Evolutionary conservation across 805 yeast species (phyloP).

Genomic region (Pichia eremophila): DNA sequence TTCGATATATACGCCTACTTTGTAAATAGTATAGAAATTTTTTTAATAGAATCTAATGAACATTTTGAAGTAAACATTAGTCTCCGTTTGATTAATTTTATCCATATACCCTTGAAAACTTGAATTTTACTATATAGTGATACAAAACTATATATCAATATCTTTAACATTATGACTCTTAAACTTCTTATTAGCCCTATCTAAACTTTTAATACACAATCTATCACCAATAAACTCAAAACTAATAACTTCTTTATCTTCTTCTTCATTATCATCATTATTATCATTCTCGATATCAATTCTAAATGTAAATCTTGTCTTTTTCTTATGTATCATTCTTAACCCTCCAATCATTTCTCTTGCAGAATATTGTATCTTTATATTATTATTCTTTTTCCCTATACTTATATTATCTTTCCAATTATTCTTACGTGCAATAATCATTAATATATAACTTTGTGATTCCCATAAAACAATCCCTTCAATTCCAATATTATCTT

Average conservation of each 20-base stretch:
- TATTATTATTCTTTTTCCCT: background rate
- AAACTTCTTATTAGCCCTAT: conserved; percentile 77
- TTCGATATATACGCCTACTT: too few relatives aligned
- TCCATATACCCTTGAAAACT: too few relatives aligned
- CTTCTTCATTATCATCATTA: conserved; percentile 13
- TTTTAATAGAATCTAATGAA: too few relatives aligned
- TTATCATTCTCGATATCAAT: conserved; percentile 13
- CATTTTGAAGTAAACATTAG: too few relatives aligned
- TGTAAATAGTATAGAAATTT: too few relatives aligned
- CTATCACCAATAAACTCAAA: conserved; percentile 75
- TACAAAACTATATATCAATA: too few relatives aligned
- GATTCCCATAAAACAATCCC: conserved; percentile 87
- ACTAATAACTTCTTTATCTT: conserved; percentile 27
- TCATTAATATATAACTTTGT: conserved; percentile 58
- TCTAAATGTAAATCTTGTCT: conserved; percentile 50
- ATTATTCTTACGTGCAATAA: conserved; percentile 35
- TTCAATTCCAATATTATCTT: conserved; percentile 44
- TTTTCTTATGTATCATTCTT: conserved; percentile 56
- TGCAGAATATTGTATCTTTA: conserved; percentile 11
- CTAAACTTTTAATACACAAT: conserved; percentile 63
- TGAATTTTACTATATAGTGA: too few relatives aligned
- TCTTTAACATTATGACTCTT: conserved; percentile 59
- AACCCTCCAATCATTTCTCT: conserved; percentile 48
- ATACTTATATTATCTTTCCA: conserved; percentile 25
- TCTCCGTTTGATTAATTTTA: too few relatives aligned